A percentile compares a stretch with the other conserved stretches of the same genome.
phyloP scores from a whole-genome alignment of 148 eudicot species.

The Dysphania ambrosioides region DNA sequence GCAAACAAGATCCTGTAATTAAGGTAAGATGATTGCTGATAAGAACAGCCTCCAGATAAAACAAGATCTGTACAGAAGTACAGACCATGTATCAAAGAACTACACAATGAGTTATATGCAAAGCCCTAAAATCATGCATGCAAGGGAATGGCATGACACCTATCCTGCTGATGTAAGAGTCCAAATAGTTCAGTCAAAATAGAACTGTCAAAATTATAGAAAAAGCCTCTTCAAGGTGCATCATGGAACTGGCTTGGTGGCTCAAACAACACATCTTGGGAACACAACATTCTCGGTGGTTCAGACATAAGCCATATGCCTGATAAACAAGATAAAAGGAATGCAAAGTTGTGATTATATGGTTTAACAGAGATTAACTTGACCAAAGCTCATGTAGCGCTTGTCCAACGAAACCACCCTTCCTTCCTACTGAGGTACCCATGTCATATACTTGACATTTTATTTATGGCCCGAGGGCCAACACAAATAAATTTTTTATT shows the following conservation, averaged over 20 bases:
- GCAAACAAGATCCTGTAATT: slow-evolving; percentile 94
- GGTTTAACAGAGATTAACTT: not conserved
- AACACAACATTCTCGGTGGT: not conserved
- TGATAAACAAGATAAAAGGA: too few species aligned
- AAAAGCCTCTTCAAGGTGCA: not conserved
- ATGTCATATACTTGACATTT: not conserved
- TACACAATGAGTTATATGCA: not conserved
- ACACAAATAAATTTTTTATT: too few species aligned
- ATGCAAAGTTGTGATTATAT: not conserved
- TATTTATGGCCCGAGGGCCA: not conserved
- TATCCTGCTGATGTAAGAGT: not conserved
- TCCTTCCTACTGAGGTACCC: too few species aligned
- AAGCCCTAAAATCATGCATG: not conserved
- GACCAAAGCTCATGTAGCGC: too few species aligned
- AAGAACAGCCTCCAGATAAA: not conserved
- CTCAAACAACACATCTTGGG: not conserved
- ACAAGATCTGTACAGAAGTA: slow-evolving; percentile 13
- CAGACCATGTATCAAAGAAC: not conserved
- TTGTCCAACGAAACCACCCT: not conserved
- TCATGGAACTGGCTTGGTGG: not conserved
- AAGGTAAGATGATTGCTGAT: not conserved
- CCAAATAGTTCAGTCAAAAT: not conserved
- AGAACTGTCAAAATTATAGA: not conserved
- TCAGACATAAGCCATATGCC: too few species aligned
- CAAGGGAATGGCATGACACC: not conserved